Conservation (phyloP, 1,284 basidiomycete genomes). For the Paramarasmius palmivorus region DNA sequence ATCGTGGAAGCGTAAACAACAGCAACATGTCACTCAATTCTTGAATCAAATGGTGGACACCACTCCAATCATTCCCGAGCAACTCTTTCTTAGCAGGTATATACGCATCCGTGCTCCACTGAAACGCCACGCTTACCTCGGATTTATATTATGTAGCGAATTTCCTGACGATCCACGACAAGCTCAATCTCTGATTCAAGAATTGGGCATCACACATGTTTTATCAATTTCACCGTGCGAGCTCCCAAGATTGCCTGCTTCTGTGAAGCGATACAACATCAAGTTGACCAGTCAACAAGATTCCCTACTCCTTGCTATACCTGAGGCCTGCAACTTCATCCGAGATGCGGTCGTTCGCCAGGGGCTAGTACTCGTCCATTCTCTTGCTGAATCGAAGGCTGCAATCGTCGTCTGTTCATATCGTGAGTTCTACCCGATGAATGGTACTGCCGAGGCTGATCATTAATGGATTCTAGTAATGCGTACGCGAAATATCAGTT, state of each 20-base stretch:
- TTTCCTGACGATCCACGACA: constrained; percentile 52
- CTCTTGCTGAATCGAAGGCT: constrained; percentile 48
- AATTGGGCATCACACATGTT: constrained; percentile 51
- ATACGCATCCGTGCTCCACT: constrained; percentile 4
- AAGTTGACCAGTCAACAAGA: constrained; percentile 37
- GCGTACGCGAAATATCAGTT: constrained; percentile 18
- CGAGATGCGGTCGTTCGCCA: constrained; percentile 35
- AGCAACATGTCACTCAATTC: constrained; percentile 51
- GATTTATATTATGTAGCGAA: constrained; percentile 38
- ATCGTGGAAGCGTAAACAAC: constrained; percentile 54
- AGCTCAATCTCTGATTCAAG: constrained; percentile 49
- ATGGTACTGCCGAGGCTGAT: background rate
- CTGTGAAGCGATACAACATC: constrained; percentile 39
- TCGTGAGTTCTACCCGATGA: constrained; percentile 38
- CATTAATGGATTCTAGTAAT: constrained; percentile 23
- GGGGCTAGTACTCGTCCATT: constrained; percentile 68
- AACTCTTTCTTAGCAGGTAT: constrained; percentile 52
- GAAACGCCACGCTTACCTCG: background rate
- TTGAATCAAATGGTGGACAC: constrained; percentile 52
- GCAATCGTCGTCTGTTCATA: constrained; percentile 67
- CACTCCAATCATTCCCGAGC: constrained; percentile 43
- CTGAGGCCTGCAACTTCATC: constrained; percentile 43
- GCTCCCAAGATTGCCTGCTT: constrained; percentile 29
- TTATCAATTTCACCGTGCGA: constrained; percentile 51
- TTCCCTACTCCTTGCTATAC: constrained; percentile 43